Evolutionary conservation across 2,329 filamentous ascomycete genomes (phyloP), one percentile per base, ranked within the genome.

Genomic region (Botrytis squamosa): DNA sequence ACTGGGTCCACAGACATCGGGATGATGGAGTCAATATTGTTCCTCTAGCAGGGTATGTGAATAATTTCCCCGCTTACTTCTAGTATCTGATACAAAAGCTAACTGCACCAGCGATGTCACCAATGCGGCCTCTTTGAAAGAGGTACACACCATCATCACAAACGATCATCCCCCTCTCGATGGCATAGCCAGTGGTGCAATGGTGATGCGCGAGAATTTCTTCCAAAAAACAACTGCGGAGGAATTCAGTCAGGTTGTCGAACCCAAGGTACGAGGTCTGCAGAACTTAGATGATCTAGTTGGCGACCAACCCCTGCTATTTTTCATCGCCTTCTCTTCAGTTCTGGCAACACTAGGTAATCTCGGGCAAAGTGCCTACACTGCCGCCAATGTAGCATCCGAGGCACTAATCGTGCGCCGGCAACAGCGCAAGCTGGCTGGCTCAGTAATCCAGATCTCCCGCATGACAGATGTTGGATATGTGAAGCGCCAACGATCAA

Each of bases 391-490:
- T 77, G 82, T 82, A 44, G 87, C 84, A 80, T 81, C 86, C 16
- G 82, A 85, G 52, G 77, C 81, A 6, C 81, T 86, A 40, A 82
- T 80, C 2, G 80, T 82, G 29, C 80, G 85, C 74, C 82, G 86
- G 2, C 80, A 81, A 0, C 78, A 78, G 1, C 79, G 79, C 42
- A 84, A 85, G 1, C 79, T 86, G 2, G 81, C 84, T 4, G 85
- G 84, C 40, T 82, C 85, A 0, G 84, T 84, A 0, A 81, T 91
- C 1, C 85, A 90, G 52, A 57, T 57, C n/a, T 57, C 52, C n/a
- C 52, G n/a, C 76, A 81, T 90, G 0, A 83, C 84, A 1, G 84
- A 81, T 7, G 78, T 83, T 9, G 85, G 85, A 0, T 83, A 81
- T 71, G 76, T 85, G 8, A 36, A 29, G 16, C 83, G 22, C 12